These are phyloP conservation scores for Thymus mandschuricus DNA, from an alignment of 257 asterid genomes.

Conservation along the genomic window DNA sequence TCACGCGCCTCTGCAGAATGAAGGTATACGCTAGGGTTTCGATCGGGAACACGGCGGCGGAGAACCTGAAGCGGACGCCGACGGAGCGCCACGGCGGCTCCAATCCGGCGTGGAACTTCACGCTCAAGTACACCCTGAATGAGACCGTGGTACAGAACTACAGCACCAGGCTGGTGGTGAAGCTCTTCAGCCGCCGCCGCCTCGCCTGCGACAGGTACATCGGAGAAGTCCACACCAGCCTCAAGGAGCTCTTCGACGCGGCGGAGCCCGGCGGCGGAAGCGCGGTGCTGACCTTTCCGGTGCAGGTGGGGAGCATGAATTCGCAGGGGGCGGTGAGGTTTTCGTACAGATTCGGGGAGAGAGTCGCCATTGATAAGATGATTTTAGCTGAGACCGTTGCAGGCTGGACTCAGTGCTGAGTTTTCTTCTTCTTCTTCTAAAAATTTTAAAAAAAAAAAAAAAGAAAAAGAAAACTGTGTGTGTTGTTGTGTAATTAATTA, in stretches of 20 bases:
- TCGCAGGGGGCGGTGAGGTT: slow-evolving; percentile 61
- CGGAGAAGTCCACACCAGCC: slow-evolving; percentile 54
- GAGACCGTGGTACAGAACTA: slow-evolving; percentile 50
- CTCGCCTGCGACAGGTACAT: slow-evolving; percentile 56
- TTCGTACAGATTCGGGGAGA: slow-evolving; percentile 63
- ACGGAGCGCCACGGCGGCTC: slow-evolving; percentile 52
- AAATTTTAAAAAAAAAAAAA: background rate
- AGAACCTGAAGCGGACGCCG: slow-evolving; percentile 48
- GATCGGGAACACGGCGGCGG: slow-evolving; percentile 37
- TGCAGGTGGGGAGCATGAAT: slow-evolving; percentile 46
- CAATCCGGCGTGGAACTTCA: slow-evolving; percentile 80
- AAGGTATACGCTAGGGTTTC: slow-evolving; percentile 57
- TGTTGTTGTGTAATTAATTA: background rate
- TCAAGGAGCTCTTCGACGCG: slow-evolving; percentile 53
- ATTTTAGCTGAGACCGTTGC: slow-evolving; percentile 51
- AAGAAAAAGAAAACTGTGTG: too few relatives aligned
- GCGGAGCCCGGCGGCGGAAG: slow-evolving; percentile 47
- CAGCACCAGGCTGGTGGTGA: slow-evolving; percentile 52
- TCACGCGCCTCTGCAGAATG: slow-evolving; percentile 49
- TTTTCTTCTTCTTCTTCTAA: background rate
- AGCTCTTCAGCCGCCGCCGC: slow-evolving; percentile 55
- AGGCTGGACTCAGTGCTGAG: slow-evolving; percentile 40
- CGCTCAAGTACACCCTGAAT: slow-evolving; percentile 42
- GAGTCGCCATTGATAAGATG: slow-evolving; percentile 47
- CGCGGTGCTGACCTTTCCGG: slow-evolving; percentile 47